A percentile compares a stretch with the other conserved stretches of the same genome.
These are phyloP conservation scores for Hymenoscyphus albidus DNA, from an alignment of 2,329 filamentous ascomycete genomes.

Conservation along the genomic window DNA sequence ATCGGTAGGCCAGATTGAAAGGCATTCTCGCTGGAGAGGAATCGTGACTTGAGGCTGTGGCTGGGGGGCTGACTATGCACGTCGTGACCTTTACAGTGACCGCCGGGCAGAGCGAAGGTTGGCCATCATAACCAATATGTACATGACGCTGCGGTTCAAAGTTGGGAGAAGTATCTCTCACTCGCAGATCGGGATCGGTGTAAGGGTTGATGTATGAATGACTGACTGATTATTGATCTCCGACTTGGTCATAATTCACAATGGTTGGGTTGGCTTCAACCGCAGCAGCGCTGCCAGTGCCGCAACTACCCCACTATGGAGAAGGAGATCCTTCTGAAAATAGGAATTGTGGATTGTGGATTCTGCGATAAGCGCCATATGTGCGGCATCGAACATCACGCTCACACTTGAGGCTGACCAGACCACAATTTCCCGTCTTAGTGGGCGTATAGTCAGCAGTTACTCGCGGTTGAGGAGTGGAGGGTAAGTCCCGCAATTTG, in stretches of 20 bases:
- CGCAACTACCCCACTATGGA: constrained; percentile 1
- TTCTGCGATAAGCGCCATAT: constrained; percentile 28
- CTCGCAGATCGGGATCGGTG: constrained; percentile 6
- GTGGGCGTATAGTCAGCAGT: not conserved
- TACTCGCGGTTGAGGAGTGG: not conserved
- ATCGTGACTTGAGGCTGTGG: constrained; percentile 15
- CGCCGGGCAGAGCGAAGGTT: constrained; percentile 20
- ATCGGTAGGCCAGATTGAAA: not conserved
- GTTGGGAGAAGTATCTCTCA: not conserved
- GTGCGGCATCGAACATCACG: not conserved
- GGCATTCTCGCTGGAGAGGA: constrained; percentile 17
- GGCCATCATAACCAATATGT: constrained; percentile 8
- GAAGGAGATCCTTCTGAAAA: constrained; percentile 3
- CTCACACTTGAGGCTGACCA: not conserved
- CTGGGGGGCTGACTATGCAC: constrained; percentile 29
- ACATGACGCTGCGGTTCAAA: constrained; percentile 19
- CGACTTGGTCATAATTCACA: not conserved
- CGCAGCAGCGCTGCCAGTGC: not conserved
- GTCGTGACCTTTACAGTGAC: not conserved
- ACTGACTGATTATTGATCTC: constrained; percentile 7
- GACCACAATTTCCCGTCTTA: constrained; percentile 10
- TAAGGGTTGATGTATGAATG: not conserved
- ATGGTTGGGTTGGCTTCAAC: not conserved
- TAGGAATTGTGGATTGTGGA: not conserved
- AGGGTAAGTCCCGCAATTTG: not conserved